Evolutionary conservation across 106 monocot species (phyloP).

Genomic region (Platanthera guangdongensis): DNA sequence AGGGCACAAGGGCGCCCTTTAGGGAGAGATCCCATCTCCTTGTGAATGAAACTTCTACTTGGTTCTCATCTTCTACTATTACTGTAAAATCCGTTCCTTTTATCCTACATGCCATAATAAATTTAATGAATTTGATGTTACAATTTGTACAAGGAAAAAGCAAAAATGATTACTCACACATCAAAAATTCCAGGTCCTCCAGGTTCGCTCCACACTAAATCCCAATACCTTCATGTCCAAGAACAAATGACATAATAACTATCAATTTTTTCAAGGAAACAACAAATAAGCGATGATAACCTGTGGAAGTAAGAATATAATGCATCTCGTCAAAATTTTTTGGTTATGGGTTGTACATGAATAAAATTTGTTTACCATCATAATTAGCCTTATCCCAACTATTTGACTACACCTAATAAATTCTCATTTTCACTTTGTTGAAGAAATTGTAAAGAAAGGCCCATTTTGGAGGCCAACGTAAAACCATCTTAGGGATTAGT

Average conservation of each 20-base stretch:
- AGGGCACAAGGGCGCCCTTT: constrained; percentile 45
- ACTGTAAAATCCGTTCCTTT: constrained; percentile 50
- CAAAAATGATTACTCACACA: constrained; percentile 36
- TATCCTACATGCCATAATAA: constrained; percentile 30
- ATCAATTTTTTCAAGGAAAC: neutral
- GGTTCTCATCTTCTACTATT: constrained; percentile 45
- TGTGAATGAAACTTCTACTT: constrained; percentile 68
- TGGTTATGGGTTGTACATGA: no score
- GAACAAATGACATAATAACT: constrained; percentile 1
- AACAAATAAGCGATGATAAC: neutral
- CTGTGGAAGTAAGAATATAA: no score
- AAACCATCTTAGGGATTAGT: no score
- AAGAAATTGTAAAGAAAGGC: no score
- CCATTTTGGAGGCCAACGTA: no score
- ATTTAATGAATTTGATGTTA: neutral
- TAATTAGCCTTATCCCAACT: no score
- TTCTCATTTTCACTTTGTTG: no score
- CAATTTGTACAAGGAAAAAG: neutral
- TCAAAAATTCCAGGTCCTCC: constrained; percentile 52
- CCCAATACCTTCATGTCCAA: constrained; percentile 49
- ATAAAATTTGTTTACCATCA: no score
- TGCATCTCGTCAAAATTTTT: no score
- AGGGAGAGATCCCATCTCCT: constrained; percentile 60
- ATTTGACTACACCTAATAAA: no score
- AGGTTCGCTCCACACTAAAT: constrained; percentile 60